Conservation (phyloP, 345 rosid species). For the Trapa incisa region DNA sequence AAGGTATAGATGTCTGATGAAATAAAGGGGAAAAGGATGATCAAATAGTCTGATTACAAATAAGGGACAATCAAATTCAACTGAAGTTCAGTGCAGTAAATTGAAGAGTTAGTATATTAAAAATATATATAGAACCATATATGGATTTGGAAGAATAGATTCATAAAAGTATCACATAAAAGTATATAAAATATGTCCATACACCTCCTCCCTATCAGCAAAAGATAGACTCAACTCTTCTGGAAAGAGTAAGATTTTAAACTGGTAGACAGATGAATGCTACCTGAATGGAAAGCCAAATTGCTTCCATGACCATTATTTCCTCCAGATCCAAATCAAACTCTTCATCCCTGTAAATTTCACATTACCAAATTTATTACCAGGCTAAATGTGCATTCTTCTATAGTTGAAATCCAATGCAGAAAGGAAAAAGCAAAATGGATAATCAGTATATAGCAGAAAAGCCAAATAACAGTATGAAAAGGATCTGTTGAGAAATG, state of each 20-base stretch:
- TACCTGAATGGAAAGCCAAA: slow-evolving; percentile 95
- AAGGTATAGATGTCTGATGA: not conserved
- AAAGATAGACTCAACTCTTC: not conserved
- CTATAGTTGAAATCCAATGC: not conserved
- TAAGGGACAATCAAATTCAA: not conserved
- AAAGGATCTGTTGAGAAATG: not conserved
- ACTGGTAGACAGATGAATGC: not conserved
- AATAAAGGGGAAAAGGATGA: not conserved
- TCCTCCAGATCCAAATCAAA: slow-evolving; percentile 96
- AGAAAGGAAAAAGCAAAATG: not conserved
- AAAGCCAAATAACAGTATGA: too few species aligned
- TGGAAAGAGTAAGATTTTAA: not conserved
- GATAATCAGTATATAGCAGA: not conserved
- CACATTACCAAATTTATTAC: not conserved
- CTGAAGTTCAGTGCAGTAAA: not conserved
- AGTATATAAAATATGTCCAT: not conserved
- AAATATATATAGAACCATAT: not conserved
- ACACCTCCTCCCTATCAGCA: not conserved
- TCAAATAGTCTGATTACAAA: not conserved
- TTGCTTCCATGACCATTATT: slow-evolving; percentile 93
- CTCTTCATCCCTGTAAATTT: slow-evolving; percentile 62
- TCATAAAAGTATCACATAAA: not conserved
- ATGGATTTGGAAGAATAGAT: not conserved
- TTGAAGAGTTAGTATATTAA: not conserved
- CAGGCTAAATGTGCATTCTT: not conserved